These are phyloP conservation scores for Hypoxylon rickii DNA, from an alignment of 495 filamentous ascomycete genomes.

Conservation along the genomic window DNA sequence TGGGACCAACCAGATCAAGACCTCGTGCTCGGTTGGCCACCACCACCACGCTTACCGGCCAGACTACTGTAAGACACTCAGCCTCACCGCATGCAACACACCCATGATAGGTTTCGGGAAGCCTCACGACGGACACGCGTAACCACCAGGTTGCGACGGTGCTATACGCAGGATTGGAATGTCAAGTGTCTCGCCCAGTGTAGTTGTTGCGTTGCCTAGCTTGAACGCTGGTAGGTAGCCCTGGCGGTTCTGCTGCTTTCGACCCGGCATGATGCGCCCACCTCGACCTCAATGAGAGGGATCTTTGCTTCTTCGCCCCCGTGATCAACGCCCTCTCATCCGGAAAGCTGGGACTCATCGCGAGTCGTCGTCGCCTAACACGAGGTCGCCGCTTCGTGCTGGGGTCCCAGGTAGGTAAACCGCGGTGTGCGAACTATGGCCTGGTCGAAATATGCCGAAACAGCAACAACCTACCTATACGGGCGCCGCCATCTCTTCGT, in stretches of 20 bases:
- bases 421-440: constrained; percentile 1
- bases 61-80: constrained; percentile 30
- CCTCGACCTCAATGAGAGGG: constrained; percentile 2
- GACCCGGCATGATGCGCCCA: background rate
- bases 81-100: constrained; percentile 31
- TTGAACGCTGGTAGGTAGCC: constrained; percentile 8
- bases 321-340: constrained; percentile 10
- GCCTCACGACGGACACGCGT: constrained; percentile 22
- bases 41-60: constrained; percentile 8
- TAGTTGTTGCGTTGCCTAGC: background rate
- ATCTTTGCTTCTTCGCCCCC: background rate
- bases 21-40: constrained; percentile 14
- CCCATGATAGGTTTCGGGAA: constrained; percentile 18
- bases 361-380: constrained; percentile 11
- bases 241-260: constrained; percentile 2
- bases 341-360: background rate
- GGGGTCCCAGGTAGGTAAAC: background rate
- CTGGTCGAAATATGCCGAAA: constrained; percentile 18
- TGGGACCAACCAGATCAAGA: constrained; percentile 20
- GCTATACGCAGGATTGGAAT: constrained; percentile 2
- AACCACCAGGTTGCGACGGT: constrained; percentile 24
- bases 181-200: constrained; percentile 14
- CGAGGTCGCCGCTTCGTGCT: constrained; percentile 12
- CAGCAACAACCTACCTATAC: constrained; percentile 11
- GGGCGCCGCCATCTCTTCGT: constrained; percentile 33